phyloP scores from a whole-genome alignment of 768 basidiomycete genomes.

The Candolleomyces eurysporus region DNA sequence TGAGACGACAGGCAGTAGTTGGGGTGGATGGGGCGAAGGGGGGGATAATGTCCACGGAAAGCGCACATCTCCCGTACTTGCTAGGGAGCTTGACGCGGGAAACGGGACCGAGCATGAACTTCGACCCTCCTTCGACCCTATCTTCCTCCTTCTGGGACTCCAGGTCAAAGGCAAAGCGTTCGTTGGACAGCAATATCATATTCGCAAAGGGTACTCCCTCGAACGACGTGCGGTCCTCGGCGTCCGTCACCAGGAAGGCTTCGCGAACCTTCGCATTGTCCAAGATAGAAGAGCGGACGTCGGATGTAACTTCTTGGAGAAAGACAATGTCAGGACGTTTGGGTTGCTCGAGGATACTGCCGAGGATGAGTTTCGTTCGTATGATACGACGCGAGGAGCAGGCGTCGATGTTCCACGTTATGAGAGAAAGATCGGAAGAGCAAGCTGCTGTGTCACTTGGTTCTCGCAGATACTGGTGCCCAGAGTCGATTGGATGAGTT shows the following conservation, averaged over 20 bases:
- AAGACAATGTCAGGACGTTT: conserved; percentile 34
- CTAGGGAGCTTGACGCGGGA: conserved; percentile 32
- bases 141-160: conserved; percentile 17
- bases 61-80: conserved; percentile 34
- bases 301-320: conserved; percentile 37
- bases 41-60: conserved; percentile 33
- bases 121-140: conserved; percentile 18
- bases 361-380: conserved; percentile 34
- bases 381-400: conserved; percentile 25
- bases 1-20: conserved; percentile 25
- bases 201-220: conserved; percentile 31
- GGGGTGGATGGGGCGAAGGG: conserved; percentile 15
- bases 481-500: not conserved
- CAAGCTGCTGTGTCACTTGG: not conserved
- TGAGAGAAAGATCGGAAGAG: conserved; percentile 24
- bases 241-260: conserved; percentile 33
- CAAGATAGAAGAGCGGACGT: conserved; percentile 30
- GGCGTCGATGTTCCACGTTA: conserved; percentile 36
- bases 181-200: conserved; percentile 35
- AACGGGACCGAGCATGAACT: conserved; percentile 26
- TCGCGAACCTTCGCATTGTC: conserved; percentile 30
- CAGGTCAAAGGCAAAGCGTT: conserved; percentile 26
- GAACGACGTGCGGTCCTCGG: conserved; percentile 35
- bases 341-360: conserved; percentile 27
- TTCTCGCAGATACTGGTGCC: not conserved